Base-by-base conservation (phyloP, 345 rosid genomes). In the Murraya paniculata region DNA sequence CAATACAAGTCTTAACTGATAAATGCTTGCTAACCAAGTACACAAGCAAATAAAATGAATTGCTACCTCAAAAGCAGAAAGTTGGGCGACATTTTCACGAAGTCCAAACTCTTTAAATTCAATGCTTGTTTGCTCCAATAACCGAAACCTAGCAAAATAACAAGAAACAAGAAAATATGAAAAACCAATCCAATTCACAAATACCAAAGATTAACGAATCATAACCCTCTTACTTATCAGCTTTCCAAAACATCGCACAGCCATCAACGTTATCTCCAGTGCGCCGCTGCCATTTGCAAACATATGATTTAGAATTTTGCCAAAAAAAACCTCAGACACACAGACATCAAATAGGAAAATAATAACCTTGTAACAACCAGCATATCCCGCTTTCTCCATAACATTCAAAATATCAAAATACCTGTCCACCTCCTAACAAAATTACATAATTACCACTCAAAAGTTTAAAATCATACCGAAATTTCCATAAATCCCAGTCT, bases 221-320 rank as follows among this genome's bases (percentile, higher is more conserved):
- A 58, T n/a, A 77, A 48, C 53, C 73, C 35, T 22, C 83, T 81
- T 77, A 92, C 98, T 79, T 86, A 45, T 90, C 85, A 22, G 89
- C 84, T 85, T 85, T 92, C 98, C 97, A 94, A 75, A 94, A 92
- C 45, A 81, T 80, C 68, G 97, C 98, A 81, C 98, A 94, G 14
- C 97, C 97, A 79, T 94, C 98, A 72, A 80, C 88, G 83, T 79
- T 67, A 84, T 84, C 90, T 80, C 95, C 98, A 41, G 95, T 92
- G 71, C 98, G 92, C 68, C 92, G 86, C 95, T 94, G 92, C 82
- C 89, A 86, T 76, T 13, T 70, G 68, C 67, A 71, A 64, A 80
- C 31, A 48, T 64, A 11, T 62, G n/a, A 62, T 48, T 74, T 33
- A 74, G 41, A 74, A 64, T 7, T 19, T 53, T 53, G 31, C 60